Conservation (phyloP, 2,329 filamentous ascomycete species). For the Penicillium freii region DNA sequence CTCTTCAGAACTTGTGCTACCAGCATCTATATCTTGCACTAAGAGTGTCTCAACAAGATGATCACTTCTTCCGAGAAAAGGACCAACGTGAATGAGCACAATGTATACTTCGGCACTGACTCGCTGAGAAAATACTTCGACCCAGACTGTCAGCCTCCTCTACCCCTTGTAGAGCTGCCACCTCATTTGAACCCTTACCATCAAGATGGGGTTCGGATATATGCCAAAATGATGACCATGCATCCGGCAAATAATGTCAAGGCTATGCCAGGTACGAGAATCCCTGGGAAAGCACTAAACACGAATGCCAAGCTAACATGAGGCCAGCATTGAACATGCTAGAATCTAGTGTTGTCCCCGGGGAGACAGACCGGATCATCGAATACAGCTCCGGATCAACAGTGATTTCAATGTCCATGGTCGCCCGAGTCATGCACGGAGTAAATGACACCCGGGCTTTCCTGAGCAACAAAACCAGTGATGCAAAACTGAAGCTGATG, state of each 20-base stretch:
- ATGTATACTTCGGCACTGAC: slow-evolving; percentile 59
- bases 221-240: slow-evolving; percentile 66
- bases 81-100: slow-evolving; percentile 42
- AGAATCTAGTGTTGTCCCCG: slow-evolving; percentile 42
- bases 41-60: background rate
- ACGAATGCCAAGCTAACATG: background rate
- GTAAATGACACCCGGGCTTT: slow-evolving; percentile 55
- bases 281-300: background rate
- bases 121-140: slow-evolving; percentile 60
- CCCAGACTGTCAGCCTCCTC: slow-evolving; percentile 56
- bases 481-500: slow-evolving; percentile 55
- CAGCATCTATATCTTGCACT: background rate
- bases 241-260: slow-evolving; percentile 66
- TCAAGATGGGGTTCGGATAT: slow-evolving; percentile 59
- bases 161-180: slow-evolving; percentile 63
- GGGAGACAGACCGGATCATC: slow-evolving; percentile 53
- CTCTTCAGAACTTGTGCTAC: background rate
- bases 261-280: slow-evolving; percentile 50
- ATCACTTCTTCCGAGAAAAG: slow-evolving; percentile 14
- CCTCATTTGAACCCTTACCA: slow-evolving; percentile 57
- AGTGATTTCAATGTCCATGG: slow-evolving; percentile 59
- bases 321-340: slow-evolving; percentile 52
- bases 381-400: slow-evolving; percentile 64
- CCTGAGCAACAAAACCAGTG: slow-evolving; percentile 59
- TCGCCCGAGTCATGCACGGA: slow-evolving; percentile 53